These are phyloP conservation scores for Russula compacta DNA, from an alignment of 768 basidiomycete species.

Conservation along the genomic window DNA sequence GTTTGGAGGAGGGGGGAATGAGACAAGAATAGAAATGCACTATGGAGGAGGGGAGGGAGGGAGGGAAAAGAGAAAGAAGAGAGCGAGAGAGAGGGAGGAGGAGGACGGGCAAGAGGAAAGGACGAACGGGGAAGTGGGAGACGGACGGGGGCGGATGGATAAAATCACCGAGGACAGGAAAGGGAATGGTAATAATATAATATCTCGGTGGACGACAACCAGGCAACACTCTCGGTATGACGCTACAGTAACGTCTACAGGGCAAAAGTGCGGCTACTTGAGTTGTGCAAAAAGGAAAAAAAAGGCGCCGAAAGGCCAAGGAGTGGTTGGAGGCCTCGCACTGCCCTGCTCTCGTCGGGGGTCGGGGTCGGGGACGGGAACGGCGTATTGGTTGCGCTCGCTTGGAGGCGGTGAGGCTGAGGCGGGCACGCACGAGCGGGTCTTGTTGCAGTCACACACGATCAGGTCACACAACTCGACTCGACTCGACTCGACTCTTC, in stretches of 20 bases:
- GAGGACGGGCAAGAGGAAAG: background rate
- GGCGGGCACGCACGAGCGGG: no score
- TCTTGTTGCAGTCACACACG: no score
- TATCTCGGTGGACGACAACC: background rate
- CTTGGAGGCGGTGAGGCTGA: background rate
- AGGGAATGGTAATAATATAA: constrained; percentile 4
- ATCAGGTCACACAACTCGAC: no score
- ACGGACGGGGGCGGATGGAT: constrained; percentile 13
- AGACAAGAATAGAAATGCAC: background rate
- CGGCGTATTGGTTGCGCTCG: background rate
- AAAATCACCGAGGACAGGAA: constrained; percentile 11
- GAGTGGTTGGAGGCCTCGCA: background rate
- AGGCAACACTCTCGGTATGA: background rate
- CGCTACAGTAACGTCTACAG: background rate
- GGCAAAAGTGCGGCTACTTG: background rate
- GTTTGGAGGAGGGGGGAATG: constrained; percentile 9
- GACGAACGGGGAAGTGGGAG: constrained; percentile 3
- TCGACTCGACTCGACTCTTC: no score
- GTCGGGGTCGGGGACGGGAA: background rate
- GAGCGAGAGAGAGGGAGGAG: background rate
- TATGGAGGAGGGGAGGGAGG: background rate
- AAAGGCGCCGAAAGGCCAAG: background rate
- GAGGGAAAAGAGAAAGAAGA: background rate
- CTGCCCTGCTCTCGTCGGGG: background rate
- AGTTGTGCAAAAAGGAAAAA: background rate